Percentiles rank a stretch among this genome's conserved stretches.
phyloP scores from a whole-genome alignment of 495 filamentous ascomycete genomes.

The Talaromyces wortmannii region DNA sequence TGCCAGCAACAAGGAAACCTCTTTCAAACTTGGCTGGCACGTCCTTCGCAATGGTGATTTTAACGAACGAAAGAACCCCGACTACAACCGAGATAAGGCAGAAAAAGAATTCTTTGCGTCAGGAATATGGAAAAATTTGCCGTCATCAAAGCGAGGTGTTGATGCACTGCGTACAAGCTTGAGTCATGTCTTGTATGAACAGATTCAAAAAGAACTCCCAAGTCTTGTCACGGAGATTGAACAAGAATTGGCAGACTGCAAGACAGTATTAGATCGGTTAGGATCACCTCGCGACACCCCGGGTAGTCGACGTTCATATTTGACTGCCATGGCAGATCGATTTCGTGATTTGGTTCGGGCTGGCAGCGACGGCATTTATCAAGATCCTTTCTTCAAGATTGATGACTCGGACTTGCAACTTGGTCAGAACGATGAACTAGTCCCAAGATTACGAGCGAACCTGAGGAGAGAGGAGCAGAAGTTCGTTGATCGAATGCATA shows the following conservation, averaged over 20 bases:
- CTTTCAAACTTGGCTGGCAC: conserved; percentile 63
- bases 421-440: not conserved
- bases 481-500: not conserved
- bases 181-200: conserved; percentile 31
- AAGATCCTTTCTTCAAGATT: not conserved
- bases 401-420: not conserved
- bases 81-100: conserved; percentile 17
- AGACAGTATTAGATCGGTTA: not conserved
- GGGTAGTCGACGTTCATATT: not conserved
- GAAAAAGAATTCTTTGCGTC: conserved; percentile 26
- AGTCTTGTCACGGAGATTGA: conserved; percentile 20
- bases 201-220: conserved; percentile 32
- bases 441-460: not conserved
- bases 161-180: conserved; percentile 30
- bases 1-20: conserved; percentile 52
- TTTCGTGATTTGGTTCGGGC: not conserved
- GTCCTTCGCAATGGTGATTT: conserved; percentile 54
- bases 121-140: conserved; percentile 25
- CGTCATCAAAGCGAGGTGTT: conserved; percentile 22
- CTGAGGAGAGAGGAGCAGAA: not conserved
- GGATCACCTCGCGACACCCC: conserved; percentile 3
- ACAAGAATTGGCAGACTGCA: not conserved
- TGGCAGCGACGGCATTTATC: not conserved
- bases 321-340: not conserved
- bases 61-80: conserved; percentile 20